Evolutionary conservation across 805 yeast species (phyloP).

Genomic region (Wickerhamiella sorbophila): DNA sequence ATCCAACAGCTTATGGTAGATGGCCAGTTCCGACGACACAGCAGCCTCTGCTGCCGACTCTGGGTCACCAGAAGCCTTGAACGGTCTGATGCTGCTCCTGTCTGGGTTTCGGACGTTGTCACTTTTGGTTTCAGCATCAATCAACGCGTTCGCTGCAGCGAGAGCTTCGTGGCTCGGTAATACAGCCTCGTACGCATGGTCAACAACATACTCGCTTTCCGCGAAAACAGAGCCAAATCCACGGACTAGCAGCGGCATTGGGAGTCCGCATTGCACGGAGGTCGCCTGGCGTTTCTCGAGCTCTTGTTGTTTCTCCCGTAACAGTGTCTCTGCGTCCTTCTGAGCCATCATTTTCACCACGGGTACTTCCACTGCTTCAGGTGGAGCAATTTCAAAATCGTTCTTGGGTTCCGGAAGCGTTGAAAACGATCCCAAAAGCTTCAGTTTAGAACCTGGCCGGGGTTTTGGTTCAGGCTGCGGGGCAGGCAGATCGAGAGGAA

Average conservation of each 20-base stretch:
- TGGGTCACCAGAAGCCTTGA: too few relatives aligned
- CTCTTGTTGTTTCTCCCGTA: not conserved
- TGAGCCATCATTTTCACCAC: not conserved
- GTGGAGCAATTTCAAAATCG: slow-evolving; percentile 21
- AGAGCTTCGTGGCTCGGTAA: not conserved
- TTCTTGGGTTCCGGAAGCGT: slow-evolving; percentile 30
- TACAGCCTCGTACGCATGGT: not conserved
- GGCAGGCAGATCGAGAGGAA: not conserved
- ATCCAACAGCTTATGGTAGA: too few relatives aligned
- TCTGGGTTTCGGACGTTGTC: not conserved
- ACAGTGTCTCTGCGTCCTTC: not conserved
- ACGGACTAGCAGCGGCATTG: not conserved
- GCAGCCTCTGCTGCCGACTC: too few relatives aligned
- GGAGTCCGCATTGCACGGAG: not conserved
- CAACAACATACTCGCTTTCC: not conserved
- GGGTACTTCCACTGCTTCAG: not conserved
- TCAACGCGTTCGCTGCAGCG: not conserved
- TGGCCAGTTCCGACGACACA: too few relatives aligned
- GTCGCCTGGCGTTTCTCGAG: not conserved
- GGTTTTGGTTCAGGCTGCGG: not conserved
- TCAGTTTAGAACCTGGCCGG: not conserved
- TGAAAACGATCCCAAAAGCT: not conserved
- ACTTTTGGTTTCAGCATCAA: not conserved
- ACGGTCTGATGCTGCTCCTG: too few relatives aligned
- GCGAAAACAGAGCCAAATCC: not conserved